Conservation (phyloP, 805 yeast genomes). For the Myxozyma neotropica region DNA sequence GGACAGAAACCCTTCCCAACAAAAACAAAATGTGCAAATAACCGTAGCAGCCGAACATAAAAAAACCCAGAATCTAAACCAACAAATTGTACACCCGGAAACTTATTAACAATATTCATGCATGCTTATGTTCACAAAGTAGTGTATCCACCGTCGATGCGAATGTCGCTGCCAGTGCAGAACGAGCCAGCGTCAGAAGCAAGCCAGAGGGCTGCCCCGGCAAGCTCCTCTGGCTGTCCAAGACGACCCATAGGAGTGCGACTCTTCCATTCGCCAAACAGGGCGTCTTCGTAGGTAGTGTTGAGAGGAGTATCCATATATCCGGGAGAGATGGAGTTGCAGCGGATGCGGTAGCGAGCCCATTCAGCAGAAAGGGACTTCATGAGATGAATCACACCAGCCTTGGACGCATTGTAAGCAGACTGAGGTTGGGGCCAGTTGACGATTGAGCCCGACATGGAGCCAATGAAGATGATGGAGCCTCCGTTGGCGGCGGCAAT, state of each 20-base stretch:
- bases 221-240: slow-evolving; percentile 69
- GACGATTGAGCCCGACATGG: slow-evolving; percentile 72
- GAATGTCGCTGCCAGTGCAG: slow-evolving; percentile 68
- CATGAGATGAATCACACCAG: slow-evolving; percentile 68
- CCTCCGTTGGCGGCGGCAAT: slow-evolving; percentile 59
- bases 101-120: neutral
- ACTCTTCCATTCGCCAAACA: slow-evolving; percentile 59
- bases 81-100: neutral
- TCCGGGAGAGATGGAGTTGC: slow-evolving; percentile 69
- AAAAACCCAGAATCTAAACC: neutral
- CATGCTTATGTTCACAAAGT: slow-evolving; percentile 12
- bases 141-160: slow-evolving; percentile 65
- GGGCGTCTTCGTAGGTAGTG: slow-evolving; percentile 54
- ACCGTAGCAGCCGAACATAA: neutral
- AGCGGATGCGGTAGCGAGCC: slow-evolving; percentile 68
- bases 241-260: slow-evolving; percentile 68
- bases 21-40: neutral
- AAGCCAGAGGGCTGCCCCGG: slow-evolving; percentile 65
- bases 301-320: slow-evolving; percentile 72
- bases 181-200: slow-evolving; percentile 59
- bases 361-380: slow-evolving; percentile 73
- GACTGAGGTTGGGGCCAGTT: slow-evolving; percentile 74
- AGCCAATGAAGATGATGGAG: slow-evolving; percentile 64
- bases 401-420: slow-evolving; percentile 73
- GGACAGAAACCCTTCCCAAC: neutral